Evolutionary conservation across 2,329 filamentous ascomycete species (phyloP).

Genomic region (Aureobasidium sp.): DNA sequence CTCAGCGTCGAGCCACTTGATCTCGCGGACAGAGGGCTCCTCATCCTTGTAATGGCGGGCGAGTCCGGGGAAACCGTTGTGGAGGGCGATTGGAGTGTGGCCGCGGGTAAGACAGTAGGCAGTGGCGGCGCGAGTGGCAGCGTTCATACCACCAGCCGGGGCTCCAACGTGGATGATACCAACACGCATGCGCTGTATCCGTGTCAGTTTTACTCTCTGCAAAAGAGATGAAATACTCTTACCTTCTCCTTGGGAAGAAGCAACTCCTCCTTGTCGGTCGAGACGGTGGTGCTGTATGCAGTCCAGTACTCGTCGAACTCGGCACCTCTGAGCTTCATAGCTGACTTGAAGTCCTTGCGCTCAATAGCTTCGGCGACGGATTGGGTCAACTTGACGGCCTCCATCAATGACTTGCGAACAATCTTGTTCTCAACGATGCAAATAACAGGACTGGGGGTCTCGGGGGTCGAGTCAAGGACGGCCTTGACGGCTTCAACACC

Average conservation of each 20-base stretch:
- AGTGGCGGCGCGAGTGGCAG: constrained; percentile 84
- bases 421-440: constrained; percentile 98
- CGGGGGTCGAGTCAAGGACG: constrained; percentile 79
- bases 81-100: constrained; percentile 86
- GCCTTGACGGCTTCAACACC: constrained; percentile 91
- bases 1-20: constrained; percentile 91
- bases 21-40: constrained; percentile 71
- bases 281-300: constrained; percentile 85
- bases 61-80: constrained; percentile 94
- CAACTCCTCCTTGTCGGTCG: constrained; percentile 64
- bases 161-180: constrained; percentile 96
- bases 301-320: constrained; percentile 91
- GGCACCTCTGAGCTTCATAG: constrained; percentile 81
- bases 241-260: constrained; percentile 65
- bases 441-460: constrained; percentile 88
- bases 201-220: background rate
- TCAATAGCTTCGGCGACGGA: constrained; percentile 75
- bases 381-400: constrained; percentile 82
- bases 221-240: constrained; percentile 23
- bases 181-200: constrained; percentile 69
- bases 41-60: constrained; percentile 81
- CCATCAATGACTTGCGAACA: constrained; percentile 76
- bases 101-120: constrained; percentile 87
- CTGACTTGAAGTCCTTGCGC: constrained; percentile 74
- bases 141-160: constrained; percentile 96